Evolutionary conservation across 768 basidiomycete genomes (phyloP), one percentile per base, ranked within the genome.

Genomic region (Pleurotus citrinopileatus): DNA sequence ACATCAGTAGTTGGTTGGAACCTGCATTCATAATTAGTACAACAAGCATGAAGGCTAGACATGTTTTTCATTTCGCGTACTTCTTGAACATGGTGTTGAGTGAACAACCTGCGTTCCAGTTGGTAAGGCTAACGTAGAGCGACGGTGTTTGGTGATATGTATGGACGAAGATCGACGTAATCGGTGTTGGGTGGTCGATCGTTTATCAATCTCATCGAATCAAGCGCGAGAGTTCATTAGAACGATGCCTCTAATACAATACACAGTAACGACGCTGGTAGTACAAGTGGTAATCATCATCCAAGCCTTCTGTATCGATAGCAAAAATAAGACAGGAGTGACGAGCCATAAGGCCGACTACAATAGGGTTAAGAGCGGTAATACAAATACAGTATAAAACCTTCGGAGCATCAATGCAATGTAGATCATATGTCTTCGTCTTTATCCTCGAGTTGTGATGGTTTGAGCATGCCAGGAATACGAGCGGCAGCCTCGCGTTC

Each of bases 391-490:
- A 59, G 60, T 57, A 59, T 59, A 53, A 62, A 63, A 64, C 52
- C 59, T 63, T 63, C 60, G n/a, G n/a, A n/a, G n/a, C 32, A 7
- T 40, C 38, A 19, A 51, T 59, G 63, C 63, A 59, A 56, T 62
- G 55, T 55, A 48, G 32, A 73, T 82, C 67, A 86, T 60, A 82
- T 91, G 74, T 91, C 89, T 71, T 91, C 89, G 65, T 95, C 93
- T 72, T 89, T 91, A 73, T 96, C 94, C 66, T 95, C 92, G 67
- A 98, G 66, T 70, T 95, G 92, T 61, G 88, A 90, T 36, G 94
- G 95, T 71, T 97, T 97, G 68, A 98, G 80, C 89, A 98, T 90
- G 36, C 97, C 97, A n/a, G 95, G 96, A 56, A 98, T 93, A 60
- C 91, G 83, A 80, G 91, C 89, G 22, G 94, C 94, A 32, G 87